Evolutionary conservation across 805 yeast genomes (phyloP), one percentile per base, ranked within the genome.

Genomic region (Lachancea cidri): DNA sequence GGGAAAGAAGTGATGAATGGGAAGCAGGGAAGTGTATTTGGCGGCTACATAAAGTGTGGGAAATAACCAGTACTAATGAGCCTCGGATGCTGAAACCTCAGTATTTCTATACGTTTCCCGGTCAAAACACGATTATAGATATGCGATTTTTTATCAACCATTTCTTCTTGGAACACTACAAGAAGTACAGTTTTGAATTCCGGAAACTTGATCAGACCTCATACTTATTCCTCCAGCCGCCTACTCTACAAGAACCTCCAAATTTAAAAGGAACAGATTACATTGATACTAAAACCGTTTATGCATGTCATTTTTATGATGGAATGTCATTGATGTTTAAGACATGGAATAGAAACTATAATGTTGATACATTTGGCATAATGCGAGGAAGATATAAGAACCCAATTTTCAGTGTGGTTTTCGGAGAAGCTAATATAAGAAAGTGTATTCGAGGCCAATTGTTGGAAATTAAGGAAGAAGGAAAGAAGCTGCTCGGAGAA

Each of bases 271-370:
- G 71, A 9, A 71, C 75, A 32, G 57, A 67, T 3, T 56, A 79
- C n/a, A 57, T 83, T 11, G 93, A 84, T 53, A 58, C 67, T 1
- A 74, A 73, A 38, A 81, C 91, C 0, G 78, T 84, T 1, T 81
- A 81, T 52, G 79, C 95, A 15, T 93, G 95, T 2, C 98, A 91
- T 63, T 91, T 82, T 60, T 91, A 91, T 58, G 98, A 91, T 60
- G 98, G 98, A 0, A 74, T 91, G 79, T 84, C 97, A 1, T 66
- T 91, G 29, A 81, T 93, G 89, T 83, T 85, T 62, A 87, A 88
- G 63, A 76, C 81, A 4, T 93, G 98, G 98, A 86, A 84, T 55
- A 69, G 78, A 25, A 65, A 62, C 36, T 83, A 82, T 63, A 91
- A 91, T 54, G 95, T 89, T 7, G 95, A 93, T 55, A 87, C 96